Evolutionary conservation across 148 eudicot species (phyloP).

Genomic region (Polygonum aviculare): DNA sequence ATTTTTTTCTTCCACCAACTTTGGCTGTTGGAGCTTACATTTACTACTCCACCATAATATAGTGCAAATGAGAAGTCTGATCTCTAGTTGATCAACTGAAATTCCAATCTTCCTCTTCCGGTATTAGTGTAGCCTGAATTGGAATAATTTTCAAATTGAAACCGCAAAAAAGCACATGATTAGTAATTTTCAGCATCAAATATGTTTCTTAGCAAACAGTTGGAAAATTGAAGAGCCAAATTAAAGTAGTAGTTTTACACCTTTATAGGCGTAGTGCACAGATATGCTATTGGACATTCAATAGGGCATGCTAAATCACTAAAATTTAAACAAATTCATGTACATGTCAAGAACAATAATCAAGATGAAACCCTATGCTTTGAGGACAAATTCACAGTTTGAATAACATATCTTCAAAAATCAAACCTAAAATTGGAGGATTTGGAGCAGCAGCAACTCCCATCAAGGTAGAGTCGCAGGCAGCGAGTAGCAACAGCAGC

Average conservation of each 20-base stretch:
- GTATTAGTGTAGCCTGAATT: constrained; percentile 41
- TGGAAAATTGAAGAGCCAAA: neutral
- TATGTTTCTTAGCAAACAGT: neutral
- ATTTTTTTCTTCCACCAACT: too few species aligned
- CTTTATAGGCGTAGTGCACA: constrained; percentile 85
- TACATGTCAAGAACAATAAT: neutral
- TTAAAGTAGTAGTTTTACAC: constrained; percentile 19
- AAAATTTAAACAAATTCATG: constrained; percentile 10
- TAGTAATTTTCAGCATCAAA: neutral
- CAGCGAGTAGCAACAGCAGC: too few species aligned
- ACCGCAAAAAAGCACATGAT: constrained; percentile 36
- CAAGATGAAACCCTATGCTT: neutral
- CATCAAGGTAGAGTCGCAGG: too few species aligned
- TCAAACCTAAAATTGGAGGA: constrained; percentile 89
- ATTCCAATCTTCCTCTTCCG: constrained; percentile 61
- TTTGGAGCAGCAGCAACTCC: too few species aligned
- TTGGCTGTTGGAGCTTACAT: constrained; percentile 46
- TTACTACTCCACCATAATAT: constrained; percentile 64
- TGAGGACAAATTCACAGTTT: neutral
- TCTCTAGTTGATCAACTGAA: constrained; percentile 83
- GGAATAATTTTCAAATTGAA: constrained; percentile 63
- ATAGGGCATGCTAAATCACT: constrained; percentile 54
- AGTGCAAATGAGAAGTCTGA: constrained; percentile 73
- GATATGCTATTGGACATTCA: constrained; percentile 34
- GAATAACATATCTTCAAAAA: neutral